Evolutionary conservation across 768 basidiomycete species (phyloP).

Genomic region (Serendipita sp.): DNA sequence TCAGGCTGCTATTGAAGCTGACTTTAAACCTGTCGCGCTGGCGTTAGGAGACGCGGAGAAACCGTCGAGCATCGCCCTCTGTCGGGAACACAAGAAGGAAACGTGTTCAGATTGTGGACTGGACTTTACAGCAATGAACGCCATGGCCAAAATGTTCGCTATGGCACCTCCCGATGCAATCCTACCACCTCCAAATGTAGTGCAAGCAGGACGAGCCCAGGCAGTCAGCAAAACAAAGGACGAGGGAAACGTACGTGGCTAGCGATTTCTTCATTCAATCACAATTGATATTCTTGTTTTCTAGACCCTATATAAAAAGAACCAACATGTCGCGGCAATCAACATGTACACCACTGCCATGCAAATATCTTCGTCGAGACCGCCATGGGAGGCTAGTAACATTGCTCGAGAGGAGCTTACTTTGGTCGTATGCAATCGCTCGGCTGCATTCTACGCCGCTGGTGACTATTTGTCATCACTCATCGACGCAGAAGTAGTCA

Average conservation of each 20-base stretch:
- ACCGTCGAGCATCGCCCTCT: slow-evolving; percentile 32
- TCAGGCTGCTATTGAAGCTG: slow-evolving; percentile 62
- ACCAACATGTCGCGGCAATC: slow-evolving; percentile 55
- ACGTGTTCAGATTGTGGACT: slow-evolving; percentile 57
- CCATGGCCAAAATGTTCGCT: slow-evolving; percentile 52
- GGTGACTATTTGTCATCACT: slow-evolving; percentile 63
- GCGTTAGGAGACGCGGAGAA: slow-evolving; percentile 36
- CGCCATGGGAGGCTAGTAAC: slow-evolving; percentile 76
- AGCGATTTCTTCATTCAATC: neutral
- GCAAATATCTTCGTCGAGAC: slow-evolving; percentile 58
- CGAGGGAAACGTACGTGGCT: slow-evolving; percentile 70
- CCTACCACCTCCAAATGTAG: slow-evolving; percentile 54
- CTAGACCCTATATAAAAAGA: slow-evolving; percentile 63
- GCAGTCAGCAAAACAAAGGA: slow-evolving; percentile 72
- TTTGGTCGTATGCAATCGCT: slow-evolving; percentile 79
- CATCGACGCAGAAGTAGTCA: slow-evolving; percentile 83
- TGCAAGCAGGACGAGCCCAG: slow-evolving; percentile 58
- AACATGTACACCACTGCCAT: slow-evolving; percentile 66
- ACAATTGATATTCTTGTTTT: neutral
- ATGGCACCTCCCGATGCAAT: slow-evolving; percentile 31
- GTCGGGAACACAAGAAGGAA: slow-evolving; percentile 49
- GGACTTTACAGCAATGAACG: slow-evolving; percentile 63
- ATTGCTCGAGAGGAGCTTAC: slow-evolving; percentile 82
- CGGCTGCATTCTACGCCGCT: slow-evolving; percentile 66
- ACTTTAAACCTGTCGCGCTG: slow-evolving; percentile 43